Evolutionary conservation across 371 early-diverging fungal species (phyloP), one percentile per base, ranked within the genome.

Genomic region (Mortierella sp.): DNA sequence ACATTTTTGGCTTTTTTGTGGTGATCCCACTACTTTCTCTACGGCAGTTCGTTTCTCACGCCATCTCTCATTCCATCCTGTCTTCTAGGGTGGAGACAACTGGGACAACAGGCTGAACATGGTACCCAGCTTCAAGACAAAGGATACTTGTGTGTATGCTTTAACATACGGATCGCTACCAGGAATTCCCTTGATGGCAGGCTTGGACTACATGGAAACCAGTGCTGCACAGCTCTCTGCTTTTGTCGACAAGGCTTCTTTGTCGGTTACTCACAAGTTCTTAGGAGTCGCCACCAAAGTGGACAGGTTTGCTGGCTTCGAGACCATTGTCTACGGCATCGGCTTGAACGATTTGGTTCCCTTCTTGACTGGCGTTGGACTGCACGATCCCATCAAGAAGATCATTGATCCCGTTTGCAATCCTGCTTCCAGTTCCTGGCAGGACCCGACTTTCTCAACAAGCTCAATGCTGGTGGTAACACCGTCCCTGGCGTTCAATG

Each of bases 61-160:
- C n/a, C n/a, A n/a, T n/a, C n/a, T n/a, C n/a, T n/a, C n/a, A n/a
- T n/a, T n/a, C n/a, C n/a, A n/a, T n/a, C n/a, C n/a, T n/a, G n/a
- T n/a, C n/a, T n/a, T n/a, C n/a, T 45, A 69, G 70, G 52, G 63
- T 42, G 72, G 46, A 30, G 67, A 72, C 24, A 55, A 59, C 23
- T 72, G 73, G 73, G 73, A 72, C 51, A 76, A 78, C 52, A 71
- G 78, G 78, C 24, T 67, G 46, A 71, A 71, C 47, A 62, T 78
- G 67, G 54, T 45, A 3, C 78, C 78, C 6, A 41, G 78, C 2
- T 58, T 78, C 9, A 62, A 31, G 27, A 50, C 45, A 4, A 50
- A 28, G 26, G 78, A 71, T 2, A 71, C 67, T 67, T 78, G 78
- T 18, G 64, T 61, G 16, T 78, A 45, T 57, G 54, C 61, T 8